A percentile compares a stretch with the other conserved stretches of the same genome.
Conservation (phyloP, 352 stramenopile genomes). For the Phytophthora pisi region DNA sequence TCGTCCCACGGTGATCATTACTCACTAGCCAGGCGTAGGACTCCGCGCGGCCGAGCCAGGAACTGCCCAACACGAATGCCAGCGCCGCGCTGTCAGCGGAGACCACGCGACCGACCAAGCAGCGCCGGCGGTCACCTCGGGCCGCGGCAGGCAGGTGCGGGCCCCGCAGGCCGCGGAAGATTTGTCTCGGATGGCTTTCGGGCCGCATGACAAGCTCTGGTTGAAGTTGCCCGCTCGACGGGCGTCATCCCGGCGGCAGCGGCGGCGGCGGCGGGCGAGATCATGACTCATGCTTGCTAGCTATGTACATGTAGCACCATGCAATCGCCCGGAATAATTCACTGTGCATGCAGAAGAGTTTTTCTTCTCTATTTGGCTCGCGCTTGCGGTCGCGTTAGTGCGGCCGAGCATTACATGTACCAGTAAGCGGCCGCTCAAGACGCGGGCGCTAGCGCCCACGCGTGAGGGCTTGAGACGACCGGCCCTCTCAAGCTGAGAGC, state of each 20-base stretch:
- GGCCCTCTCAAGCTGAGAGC: no score
- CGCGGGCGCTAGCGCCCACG: no score
- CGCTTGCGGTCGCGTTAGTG: no score
- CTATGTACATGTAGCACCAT: no score
- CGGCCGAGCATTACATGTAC: no score
- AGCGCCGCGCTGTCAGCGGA: slow-evolving; percentile 24
- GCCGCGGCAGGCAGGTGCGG: slow-evolving; percentile 5
- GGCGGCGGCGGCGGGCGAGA: neutral
- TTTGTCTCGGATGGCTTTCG: slow-evolving; percentile 24
- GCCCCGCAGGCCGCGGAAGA: slow-evolving; percentile 8
- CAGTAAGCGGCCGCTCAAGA: no score
- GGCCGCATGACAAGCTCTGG: slow-evolving; percentile 10
- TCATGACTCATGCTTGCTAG: no score
- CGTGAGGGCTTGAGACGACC: no score
- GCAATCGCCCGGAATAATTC: no score
- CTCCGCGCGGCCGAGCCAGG: neutral
- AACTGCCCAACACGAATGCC: slow-evolving; percentile 23
- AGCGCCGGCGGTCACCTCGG: neutral
- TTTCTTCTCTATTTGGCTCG: no score
- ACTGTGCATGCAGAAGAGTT: no score
- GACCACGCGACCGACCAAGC: slow-evolving; percentile 1
- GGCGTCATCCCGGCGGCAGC: neutral
- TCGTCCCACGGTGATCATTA: slow-evolving; percentile 40
- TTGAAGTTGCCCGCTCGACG: slow-evolving; percentile 19
- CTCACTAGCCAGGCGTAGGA: slow-evolving; percentile 29